Conservation (phyloP, 164 flowering plant genomes). For the Piper longum region DNA sequence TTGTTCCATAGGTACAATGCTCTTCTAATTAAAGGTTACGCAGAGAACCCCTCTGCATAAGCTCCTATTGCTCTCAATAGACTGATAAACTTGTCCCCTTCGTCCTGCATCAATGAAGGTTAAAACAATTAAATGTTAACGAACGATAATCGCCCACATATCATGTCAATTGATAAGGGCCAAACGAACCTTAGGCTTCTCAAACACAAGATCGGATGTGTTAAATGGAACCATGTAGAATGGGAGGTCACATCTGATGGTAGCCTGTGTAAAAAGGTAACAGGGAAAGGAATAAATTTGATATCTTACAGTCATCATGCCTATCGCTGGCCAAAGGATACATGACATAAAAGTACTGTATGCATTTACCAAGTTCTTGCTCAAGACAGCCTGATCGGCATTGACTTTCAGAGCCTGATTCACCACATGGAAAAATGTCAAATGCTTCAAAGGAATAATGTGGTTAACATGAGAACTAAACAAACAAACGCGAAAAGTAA, state of each 20-base stretch:
- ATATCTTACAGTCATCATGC: too few relatives aligned
- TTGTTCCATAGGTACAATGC: constrained; percentile 63
- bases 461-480: background rate
- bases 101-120: constrained; percentile 32
- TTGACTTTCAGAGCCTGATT: constrained; percentile 38
- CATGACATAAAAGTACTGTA: too few relatives aligned
- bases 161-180: background rate
- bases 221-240: constrained; percentile 79
- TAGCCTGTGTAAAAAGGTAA: constrained; percentile 31
- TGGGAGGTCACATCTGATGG: constrained; percentile 81
- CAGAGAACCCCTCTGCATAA: constrained; percentile 90
- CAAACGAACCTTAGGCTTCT: constrained; percentile 65
- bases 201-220: constrained; percentile 44
- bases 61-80: constrained; percentile 81
- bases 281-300: too few relatives aligned
- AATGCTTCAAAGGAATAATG: background rate
- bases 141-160: background rate
- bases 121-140: background rate
- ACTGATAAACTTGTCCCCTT: constrained; percentile 73
- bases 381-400: constrained; percentile 65
- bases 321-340: too few relatives aligned
- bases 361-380: constrained; percentile 69
- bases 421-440: constrained; percentile 1
- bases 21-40: constrained; percentile 69
- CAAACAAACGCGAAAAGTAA: background rate